These are phyloP conservation scores for Mycena haematopus DNA, from an alignment of 768 basidiomycete genomes.

Conservation along the genomic window DNA sequence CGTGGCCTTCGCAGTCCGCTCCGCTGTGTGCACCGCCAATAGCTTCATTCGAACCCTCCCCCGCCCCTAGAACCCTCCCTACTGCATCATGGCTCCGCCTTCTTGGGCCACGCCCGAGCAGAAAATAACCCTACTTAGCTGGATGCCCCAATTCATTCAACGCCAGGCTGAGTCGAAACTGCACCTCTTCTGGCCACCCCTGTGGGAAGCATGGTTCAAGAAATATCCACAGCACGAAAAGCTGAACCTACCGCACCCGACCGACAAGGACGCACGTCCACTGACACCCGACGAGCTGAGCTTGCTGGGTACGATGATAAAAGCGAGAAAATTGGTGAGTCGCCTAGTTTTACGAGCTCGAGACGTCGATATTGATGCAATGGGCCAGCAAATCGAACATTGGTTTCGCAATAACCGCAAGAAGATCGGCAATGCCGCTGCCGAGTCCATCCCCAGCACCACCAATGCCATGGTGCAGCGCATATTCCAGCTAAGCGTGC, in stretches of 20 bases:
- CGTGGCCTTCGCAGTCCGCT: no score
- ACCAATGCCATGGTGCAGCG: not conserved
- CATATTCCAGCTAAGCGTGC: not conserved
- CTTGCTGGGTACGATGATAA: not conserved
- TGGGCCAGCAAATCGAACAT: not conserved
- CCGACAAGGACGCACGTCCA: not conserved
- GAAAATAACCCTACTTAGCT: not conserved
- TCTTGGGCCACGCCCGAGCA: not conserved
- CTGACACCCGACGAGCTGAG: not conserved
- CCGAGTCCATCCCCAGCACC: no score
- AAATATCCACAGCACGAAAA: not conserved
- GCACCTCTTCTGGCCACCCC: constrained; percentile 1
- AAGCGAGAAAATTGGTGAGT: not conserved
- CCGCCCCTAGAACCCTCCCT: no score
- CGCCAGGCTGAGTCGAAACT: constrained; percentile 8
- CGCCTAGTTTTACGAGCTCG: not conserved
- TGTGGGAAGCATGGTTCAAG: not conserved
- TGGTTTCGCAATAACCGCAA: constrained; percentile 2
- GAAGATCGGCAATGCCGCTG: not conserved
- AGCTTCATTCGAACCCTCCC: no score
- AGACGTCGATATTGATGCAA: not conserved
- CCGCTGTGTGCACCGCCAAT: not conserved
- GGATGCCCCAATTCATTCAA: constrained; percentile 1
- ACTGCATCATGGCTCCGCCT: constrained; percentile 1
- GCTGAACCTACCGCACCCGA: not conserved